Conservation (phyloP, 805 yeast species). For the Starmerella khaoyaiensis region DNA sequence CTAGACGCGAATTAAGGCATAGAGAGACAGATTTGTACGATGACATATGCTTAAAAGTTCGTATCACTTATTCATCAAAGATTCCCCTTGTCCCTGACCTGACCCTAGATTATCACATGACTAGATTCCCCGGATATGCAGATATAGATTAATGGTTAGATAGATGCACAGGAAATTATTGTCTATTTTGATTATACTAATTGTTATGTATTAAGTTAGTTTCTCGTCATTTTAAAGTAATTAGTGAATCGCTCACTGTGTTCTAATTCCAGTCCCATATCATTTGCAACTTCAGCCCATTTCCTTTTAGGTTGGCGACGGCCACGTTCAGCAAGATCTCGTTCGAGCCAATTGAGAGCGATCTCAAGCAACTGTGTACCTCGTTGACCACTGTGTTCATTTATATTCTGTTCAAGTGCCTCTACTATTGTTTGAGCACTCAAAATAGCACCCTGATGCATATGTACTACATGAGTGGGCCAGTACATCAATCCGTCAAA, state of each 20-base stretch:
- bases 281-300: slow-evolving; percentile 42
- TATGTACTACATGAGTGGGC: slow-evolving; percentile 76
- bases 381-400: slow-evolving; percentile 13
- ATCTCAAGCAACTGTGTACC: slow-evolving; percentile 27
- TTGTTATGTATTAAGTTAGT: slow-evolving; percentile 6
- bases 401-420: slow-evolving; percentile 19
- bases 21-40: no score
- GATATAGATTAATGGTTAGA: no score
- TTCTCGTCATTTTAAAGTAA: slow-evolving; percentile 26
- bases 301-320: slow-evolving; percentile 25
- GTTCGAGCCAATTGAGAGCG: slow-evolving; percentile 28
- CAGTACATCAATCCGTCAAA: slow-evolving; percentile 88
- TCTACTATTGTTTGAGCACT: slow-evolving; percentile 17
- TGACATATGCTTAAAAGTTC: no score
- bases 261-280: slow-evolving; percentile 19
- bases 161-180: no score
- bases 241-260: slow-evolving; percentile 22
- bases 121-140: no score
- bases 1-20: no score
- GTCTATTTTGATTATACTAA: no score
- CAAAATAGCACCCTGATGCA: slow-evolving; percentile 50
- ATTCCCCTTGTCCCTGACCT: no score
- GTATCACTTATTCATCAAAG: no score
- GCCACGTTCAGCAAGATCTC: slow-evolving; percentile 40
- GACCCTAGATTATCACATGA: no score